A percentile compares a stretch with the other conserved stretches of the same genome.
These are phyloP conservation scores for Tuber borchii DNA, from an alignment of 495 filamentous ascomycete genomes.

Conservation along the genomic window DNA sequence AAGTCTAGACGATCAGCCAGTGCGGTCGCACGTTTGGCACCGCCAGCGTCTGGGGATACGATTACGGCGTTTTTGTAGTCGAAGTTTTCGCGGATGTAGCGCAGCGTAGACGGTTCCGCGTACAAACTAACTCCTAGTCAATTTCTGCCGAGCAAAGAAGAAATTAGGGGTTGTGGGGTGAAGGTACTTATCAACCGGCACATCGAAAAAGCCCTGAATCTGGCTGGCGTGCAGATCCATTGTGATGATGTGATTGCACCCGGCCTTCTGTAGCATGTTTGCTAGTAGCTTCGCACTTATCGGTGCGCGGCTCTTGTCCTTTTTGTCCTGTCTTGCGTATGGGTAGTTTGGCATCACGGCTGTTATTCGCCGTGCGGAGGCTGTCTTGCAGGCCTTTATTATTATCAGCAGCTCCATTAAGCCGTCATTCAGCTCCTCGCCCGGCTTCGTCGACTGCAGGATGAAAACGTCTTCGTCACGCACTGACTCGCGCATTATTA, in stretches of 20 bases:
- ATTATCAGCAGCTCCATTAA: slow-evolving; percentile 98
- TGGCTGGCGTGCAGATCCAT: slow-evolving; percentile 58
- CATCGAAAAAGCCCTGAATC: slow-evolving; percentile 48
- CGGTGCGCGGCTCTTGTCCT: slow-evolving; percentile 61
- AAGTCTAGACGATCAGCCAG: slow-evolving; percentile 92
- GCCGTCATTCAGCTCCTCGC: slow-evolving; percentile 96
- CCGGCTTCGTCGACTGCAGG: slow-evolving; percentile 86
- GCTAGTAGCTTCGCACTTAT: slow-evolving; percentile 43
- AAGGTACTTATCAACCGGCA: slow-evolving; percentile 50
- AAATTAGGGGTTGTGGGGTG: background rate
- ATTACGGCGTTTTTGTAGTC: slow-evolving; percentile 81
- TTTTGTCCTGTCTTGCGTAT: slow-evolving; percentile 97
- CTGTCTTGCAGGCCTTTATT: slow-evolving; percentile 96
- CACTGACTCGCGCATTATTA: slow-evolving; percentile 94
- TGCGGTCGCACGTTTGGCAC: slow-evolving; percentile 89
- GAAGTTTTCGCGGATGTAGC: slow-evolving; percentile 87
- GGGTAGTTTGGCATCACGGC: slow-evolving; percentile 93
- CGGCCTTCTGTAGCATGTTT: slow-evolving; percentile 43
- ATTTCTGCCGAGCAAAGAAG: background rate
- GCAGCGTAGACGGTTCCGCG: slow-evolving; percentile 84
- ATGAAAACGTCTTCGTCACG: slow-evolving; percentile 98
- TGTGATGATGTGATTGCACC: slow-evolving; percentile 56
- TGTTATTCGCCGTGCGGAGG: slow-evolving; percentile 82
- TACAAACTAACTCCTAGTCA: slow-evolving; percentile 62
- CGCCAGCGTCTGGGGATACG: slow-evolving; percentile 92